Percentiles rank a stretch among this genome's conserved stretches.
Conservation (phyloP, 768 basidiomycete genomes). For the Cyclocybe cylindracea region DNA sequence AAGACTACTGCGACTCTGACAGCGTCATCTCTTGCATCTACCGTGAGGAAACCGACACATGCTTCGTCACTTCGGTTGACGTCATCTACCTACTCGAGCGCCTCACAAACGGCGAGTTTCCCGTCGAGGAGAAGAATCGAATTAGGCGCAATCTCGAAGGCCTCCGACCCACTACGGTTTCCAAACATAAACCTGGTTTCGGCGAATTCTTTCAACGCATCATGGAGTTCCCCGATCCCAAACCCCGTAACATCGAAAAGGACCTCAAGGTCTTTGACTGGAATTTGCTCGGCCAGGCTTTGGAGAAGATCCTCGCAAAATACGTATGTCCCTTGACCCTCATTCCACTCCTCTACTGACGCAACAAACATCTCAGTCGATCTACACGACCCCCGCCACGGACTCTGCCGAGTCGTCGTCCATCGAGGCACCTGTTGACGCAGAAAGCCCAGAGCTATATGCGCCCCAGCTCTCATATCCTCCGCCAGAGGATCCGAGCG, state of each 20-base stretch:
- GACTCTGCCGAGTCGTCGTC: constrained; percentile 34
- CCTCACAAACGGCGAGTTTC: constrained; percentile 74
- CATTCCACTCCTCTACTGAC: background rate
- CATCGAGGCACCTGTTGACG: constrained; percentile 23
- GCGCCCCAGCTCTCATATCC: constrained; percentile 28
- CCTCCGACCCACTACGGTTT: constrained; percentile 86
- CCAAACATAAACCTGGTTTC: constrained; percentile 78
- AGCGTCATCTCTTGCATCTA: constrained; percentile 96
- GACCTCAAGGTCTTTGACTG: constrained; percentile 89
- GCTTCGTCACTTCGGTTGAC: constrained; percentile 94
- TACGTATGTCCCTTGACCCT: constrained; percentile 53
- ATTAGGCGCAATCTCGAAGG: constrained; percentile 94
- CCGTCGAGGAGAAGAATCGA: constrained; percentile 95
- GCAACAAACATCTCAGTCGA: constrained; percentile 34
- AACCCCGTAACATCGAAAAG: constrained; percentile 96
- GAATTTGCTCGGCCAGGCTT: constrained; percentile 65
- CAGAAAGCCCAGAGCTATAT: constrained; percentile 28
- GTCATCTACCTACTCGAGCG: constrained; percentile 91
- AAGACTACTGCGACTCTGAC: constrained; percentile 71
- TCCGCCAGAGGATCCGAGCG: constrained; percentile 18
- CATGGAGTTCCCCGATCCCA: constrained; percentile 94
- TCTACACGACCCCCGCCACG: constrained; percentile 42
- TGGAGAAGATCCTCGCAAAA: constrained; percentile 83
- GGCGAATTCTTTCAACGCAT: constrained; percentile 93
- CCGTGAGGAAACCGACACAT: constrained; percentile 72